phyloP scores from a whole-genome alignment of 2,329 filamentous ascomycete species.

The Sporothrix euskadiensis region DNA sequence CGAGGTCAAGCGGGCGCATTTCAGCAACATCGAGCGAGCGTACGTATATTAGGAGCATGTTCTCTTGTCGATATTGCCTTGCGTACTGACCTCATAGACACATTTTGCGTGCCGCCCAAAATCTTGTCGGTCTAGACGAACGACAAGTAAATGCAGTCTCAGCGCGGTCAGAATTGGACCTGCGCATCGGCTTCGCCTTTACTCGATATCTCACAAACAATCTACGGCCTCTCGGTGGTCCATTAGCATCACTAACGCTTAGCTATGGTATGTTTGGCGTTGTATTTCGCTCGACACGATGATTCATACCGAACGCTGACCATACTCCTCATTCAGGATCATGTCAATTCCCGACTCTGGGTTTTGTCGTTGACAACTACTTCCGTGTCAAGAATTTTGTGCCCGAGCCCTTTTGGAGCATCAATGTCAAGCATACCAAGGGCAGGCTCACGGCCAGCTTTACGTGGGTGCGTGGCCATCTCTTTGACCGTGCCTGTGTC shows the following conservation, averaged over 20 bases:
- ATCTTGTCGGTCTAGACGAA: constrained; percentile 77
- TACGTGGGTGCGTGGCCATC: constrained; percentile 74
- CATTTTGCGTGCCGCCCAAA: constrained; percentile 77
- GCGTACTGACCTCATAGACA: constrained; percentile 57
- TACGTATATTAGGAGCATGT: constrained; percentile 46
- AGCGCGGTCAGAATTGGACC: constrained; percentile 86
- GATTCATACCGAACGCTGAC: neutral
- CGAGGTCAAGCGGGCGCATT: constrained; percentile 79
- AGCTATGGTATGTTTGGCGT: constrained; percentile 69
- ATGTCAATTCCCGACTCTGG: constrained; percentile 94
- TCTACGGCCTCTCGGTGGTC: constrained; percentile 70
- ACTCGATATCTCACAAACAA: constrained; percentile 82
- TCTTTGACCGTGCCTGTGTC: constrained; percentile 85
- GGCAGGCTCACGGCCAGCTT: constrained; percentile 68
- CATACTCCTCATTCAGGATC: constrained; percentile 58
- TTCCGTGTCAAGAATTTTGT: constrained; percentile 92
- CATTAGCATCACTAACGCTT: constrained; percentile 64
- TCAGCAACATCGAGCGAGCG: constrained; percentile 95
- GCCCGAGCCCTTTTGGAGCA: constrained; percentile 88
- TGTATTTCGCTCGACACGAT: too few relatives aligned
- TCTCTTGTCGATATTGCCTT: neutral
- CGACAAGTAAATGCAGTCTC: constrained; percentile 83
- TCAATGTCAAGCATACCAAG: constrained; percentile 77
- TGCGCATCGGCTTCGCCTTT: constrained; percentile 89
- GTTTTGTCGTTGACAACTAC: constrained; percentile 96